Conservation (phyloP, 371 early-diverging fungal genomes). For the Lichtheimia corymbifera region DNA sequence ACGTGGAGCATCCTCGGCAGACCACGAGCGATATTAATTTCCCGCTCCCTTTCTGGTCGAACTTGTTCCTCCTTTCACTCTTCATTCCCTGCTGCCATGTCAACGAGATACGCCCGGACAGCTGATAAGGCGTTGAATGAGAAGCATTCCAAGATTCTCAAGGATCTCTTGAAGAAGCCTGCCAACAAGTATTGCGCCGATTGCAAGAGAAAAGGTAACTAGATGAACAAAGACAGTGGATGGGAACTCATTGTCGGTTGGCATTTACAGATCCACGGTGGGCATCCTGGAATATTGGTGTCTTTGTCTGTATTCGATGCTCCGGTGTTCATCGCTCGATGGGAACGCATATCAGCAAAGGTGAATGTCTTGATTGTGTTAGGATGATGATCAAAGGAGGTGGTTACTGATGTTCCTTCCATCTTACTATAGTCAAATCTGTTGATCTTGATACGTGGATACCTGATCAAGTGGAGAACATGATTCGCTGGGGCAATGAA, state of each 20-base stretch:
- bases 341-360: conserved; percentile 86
- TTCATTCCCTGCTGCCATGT: conserved; percentile 45
- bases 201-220: conserved; percentile 78
- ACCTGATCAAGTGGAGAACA: conserved; percentile 81
- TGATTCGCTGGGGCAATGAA: conserved; percentile 85
- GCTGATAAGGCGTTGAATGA: conserved; percentile 76
- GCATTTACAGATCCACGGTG: conserved; percentile 76
- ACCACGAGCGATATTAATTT: background rate
- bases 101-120: conserved; percentile 73
- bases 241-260: background rate
- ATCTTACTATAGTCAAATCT: conserved; percentile 63
- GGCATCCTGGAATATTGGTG: conserved; percentile 87
- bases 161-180: conserved; percentile 69
- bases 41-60: background rate
- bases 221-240: background rate
- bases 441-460: conserved; percentile 89
- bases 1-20: no score
- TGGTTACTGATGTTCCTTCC: background rate
- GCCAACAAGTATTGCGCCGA: conserved; percentile 82
- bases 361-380: conserved; percentile 29
- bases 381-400: background rate
- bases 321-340: conserved; percentile 85
- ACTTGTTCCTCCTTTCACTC: background rate
- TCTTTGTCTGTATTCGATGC: conserved; percentile 88
- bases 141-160: conserved; percentile 67